These are phyloP conservation scores for Solioccasus polychromus DNA, from an alignment of 768 basidiomycete species.

Conservation along the genomic window DNA sequence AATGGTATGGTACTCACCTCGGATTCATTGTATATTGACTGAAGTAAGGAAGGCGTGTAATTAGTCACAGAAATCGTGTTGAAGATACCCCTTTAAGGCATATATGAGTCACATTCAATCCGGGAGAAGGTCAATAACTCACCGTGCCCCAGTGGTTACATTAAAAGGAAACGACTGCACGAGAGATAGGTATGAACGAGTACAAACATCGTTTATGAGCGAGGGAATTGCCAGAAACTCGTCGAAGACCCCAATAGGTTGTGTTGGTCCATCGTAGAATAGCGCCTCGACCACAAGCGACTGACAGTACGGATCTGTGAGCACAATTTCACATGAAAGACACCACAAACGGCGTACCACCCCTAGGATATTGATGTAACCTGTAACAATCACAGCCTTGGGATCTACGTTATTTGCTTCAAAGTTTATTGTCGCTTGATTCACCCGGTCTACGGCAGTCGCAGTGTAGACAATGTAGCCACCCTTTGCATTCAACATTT, in stretches of 20 bases:
- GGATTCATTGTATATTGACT: slow-evolving; percentile 17
- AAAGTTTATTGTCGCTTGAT: slow-evolving; percentile 21
- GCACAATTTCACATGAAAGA: neutral
- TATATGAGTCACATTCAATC: slow-evolving; percentile 19
- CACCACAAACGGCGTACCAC: neutral
- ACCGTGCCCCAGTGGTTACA: slow-evolving; percentile 7
- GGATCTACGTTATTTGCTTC: slow-evolving; percentile 16
- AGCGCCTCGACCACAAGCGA: neutral
- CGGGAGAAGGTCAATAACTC: neutral
- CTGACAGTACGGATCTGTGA: neutral
- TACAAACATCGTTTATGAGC: slow-evolving; percentile 6
- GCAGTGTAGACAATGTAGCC: slow-evolving; percentile 39
- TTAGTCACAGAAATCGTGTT: slow-evolving; percentile 21
- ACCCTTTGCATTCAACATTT: slow-evolving; percentile 36
- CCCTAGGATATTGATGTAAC: slow-evolving; percentile 35
- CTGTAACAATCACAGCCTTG: slow-evolving; percentile 38
- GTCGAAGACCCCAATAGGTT: slow-evolving; percentile 14
- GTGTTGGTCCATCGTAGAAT: slow-evolving; percentile 50
- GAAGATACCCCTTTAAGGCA: too few species aligned
- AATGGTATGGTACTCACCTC: slow-evolving; percentile 10
- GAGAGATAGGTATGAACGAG: slow-evolving; percentile 13
- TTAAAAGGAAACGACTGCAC: slow-evolving; percentile 3
- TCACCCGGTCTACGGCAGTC: slow-evolving; percentile 9
- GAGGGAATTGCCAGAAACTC: slow-evolving; percentile 21
- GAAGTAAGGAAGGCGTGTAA: slow-evolving; percentile 20